These are phyloP conservation scores for Metschnikowia colocasiae DNA, from an alignment of 805 yeast genomes.

Conservation along the genomic window DNA sequence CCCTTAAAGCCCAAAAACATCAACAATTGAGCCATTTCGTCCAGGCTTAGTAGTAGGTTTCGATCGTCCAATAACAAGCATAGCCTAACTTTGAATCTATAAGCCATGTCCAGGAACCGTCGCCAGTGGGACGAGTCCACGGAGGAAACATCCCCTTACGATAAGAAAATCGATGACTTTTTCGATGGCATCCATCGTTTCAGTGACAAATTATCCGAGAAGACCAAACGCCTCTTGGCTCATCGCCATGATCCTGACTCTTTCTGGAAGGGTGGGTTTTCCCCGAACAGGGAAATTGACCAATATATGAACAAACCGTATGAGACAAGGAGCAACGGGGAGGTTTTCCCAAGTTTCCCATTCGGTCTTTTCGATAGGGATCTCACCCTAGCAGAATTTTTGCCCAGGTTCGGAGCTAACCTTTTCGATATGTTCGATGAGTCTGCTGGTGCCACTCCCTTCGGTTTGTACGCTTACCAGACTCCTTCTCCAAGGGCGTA, in stretches of 20 bases:
- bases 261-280: background rate
- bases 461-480: conserved; percentile 51
- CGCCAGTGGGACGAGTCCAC: background rate
- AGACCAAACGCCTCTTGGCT: conserved; percentile 20
- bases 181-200: conserved; percentile 24
- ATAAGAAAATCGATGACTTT: conserved; percentile 24
- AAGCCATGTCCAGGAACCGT: background rate
- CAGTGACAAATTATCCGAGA: conserved; percentile 23
- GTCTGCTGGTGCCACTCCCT: conserved; percentile 29
- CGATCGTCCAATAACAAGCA: background rate
- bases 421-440: conserved; percentile 18
- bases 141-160: conserved; percentile 14
- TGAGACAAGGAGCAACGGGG: conserved; percentile 14
- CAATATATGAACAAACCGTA: conserved; percentile 22
- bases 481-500: conserved; percentile 59
- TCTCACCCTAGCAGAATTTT: background rate
- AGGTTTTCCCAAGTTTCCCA: background rate
- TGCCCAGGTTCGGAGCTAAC: conserved; percentile 3
- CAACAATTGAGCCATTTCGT: background rate
- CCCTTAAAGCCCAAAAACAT: background rate
- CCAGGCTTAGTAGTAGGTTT: background rate
- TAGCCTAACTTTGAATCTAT: background rate
- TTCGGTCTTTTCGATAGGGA: conserved; percentile 4
- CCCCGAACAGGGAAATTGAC: conserved; percentile 9
- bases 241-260: conserved; percentile 6